Evolutionary conservation across 495 filamentous ascomycete genomes (phyloP).

Genomic region (Paragyromitra xinjiangensis): DNA sequence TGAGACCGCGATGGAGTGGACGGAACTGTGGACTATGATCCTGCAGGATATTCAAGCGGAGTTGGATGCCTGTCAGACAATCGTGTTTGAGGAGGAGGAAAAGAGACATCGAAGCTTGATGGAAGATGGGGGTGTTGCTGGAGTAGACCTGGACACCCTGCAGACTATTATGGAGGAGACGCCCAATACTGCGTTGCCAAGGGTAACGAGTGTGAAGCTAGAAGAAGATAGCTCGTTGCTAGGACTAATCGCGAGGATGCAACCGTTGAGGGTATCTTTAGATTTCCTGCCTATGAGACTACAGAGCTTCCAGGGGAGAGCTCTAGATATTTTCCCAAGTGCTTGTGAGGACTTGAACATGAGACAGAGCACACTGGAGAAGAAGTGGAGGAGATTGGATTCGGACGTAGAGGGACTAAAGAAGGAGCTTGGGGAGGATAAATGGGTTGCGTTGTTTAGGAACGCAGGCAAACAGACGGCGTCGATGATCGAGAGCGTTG

Average conservation of each 20-base stretch:
- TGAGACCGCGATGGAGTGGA: conserved; percentile 98
- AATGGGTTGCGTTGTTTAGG: conserved; percentile 93
- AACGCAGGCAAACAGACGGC: conserved; percentile 91
- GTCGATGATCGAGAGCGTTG: conserved; percentile 93
- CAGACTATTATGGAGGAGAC: conserved; percentile 95
- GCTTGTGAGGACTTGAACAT: conserved; percentile 88
- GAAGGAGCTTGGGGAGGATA: conserved; percentile 89
- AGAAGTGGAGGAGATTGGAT: conserved; percentile 81
- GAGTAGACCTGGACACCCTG: conserved; percentile 84
- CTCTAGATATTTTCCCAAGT: conserved; percentile 78
- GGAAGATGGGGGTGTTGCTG: conserved; percentile 64
- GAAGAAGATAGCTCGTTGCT: conserved; percentile 76
- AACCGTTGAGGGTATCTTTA: conserved; percentile 87
- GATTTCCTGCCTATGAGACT: conserved; percentile 98
- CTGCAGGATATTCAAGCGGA: conserved; percentile 92
- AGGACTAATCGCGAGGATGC: conserved; percentile 91
- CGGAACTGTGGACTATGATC: conserved; percentile 93
- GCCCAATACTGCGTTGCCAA: conserved; percentile 66
- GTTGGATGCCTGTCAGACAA: conserved; percentile 78
- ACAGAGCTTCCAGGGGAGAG: conserved; percentile 80
- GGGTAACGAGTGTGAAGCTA: conserved; percentile 29
- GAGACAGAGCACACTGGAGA: conserved; percentile 74
- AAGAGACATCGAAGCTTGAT: conserved; percentile 77
- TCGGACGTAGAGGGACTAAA: conserved; percentile 84
- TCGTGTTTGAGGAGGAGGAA: conserved; percentile 98